A percentile compares a stretch with the other conserved stretches of the same genome.
Evolutionary conservation across 805 yeast genomes (phyloP).

Genomic region (Allodekkera sacchari): DNA sequence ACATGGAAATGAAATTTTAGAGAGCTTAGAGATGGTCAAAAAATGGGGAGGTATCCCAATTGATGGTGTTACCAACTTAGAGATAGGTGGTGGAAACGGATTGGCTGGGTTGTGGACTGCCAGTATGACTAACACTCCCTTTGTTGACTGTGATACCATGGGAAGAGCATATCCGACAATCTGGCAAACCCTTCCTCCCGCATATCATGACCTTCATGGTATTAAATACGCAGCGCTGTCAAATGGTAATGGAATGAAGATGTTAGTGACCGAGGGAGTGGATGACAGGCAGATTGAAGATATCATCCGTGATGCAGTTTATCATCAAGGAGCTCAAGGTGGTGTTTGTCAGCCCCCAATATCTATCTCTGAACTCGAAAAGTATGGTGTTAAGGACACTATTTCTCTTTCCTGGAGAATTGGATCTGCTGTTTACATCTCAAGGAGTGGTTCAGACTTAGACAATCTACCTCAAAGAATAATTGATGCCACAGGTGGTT

Average conservation of each 20-base stretch:
- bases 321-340: slow-evolving; percentile 32
- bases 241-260: slow-evolving; percentile 34
- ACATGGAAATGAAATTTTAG: slow-evolving; percentile 29
- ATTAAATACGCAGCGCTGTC: slow-evolving; percentile 33
- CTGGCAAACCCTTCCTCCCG: slow-evolving; percentile 29
- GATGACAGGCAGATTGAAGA: slow-evolving; percentile 28
- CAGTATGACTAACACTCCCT: slow-evolving; percentile 11
- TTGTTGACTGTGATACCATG: slow-evolving; percentile 35
- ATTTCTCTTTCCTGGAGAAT: slow-evolving; percentile 37
- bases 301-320: slow-evolving; percentile 31
- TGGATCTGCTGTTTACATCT: slow-evolving; percentile 31
- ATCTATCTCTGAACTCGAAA: slow-evolving; percentile 20
- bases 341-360: slow-evolving; percentile 29
- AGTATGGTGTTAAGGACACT: too few species aligned
- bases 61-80: slow-evolving; percentile 28
- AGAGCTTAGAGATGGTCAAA: slow-evolving; percentile 23
- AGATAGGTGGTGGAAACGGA: slow-evolving; percentile 38
- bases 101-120: slow-evolving; percentile 23
- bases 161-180: slow-evolving; percentile 41
- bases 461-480: slow-evolving; percentile 26
- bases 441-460: slow-evolving; percentile 26
- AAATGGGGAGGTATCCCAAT: slow-evolving; percentile 20
- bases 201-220: slow-evolving; percentile 34
- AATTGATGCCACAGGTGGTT: slow-evolving; percentile 28
- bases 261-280: slow-evolving; percentile 24